These are phyloP conservation scores for Solanum piurae DNA, from an alignment of 257 asterid genomes.

Conservation along the genomic window DNA sequence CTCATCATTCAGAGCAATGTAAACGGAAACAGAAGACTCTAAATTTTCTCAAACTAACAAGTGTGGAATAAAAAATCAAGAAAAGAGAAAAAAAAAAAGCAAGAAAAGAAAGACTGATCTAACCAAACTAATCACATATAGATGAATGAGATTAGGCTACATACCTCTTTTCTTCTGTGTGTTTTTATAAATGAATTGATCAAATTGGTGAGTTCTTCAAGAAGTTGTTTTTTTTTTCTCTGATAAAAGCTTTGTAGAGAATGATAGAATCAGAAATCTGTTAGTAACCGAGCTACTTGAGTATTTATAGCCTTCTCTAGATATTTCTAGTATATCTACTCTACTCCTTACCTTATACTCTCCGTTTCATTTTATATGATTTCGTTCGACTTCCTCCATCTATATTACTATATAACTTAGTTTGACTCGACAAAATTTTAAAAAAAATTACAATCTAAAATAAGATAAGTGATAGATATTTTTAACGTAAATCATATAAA, in stretches of 20 bases:
- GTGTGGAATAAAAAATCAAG: background rate
- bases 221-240: background rate
- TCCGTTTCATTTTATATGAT: too few relatives aligned
- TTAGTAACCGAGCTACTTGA: background rate
- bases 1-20: background rate
- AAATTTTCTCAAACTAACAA: background rate
- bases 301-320: conserved; percentile 21
- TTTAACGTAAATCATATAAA: too few relatives aligned
- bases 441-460: too few relatives aligned
- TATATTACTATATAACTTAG: too few relatives aligned
- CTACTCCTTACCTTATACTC: background rate
- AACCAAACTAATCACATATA: background rate
- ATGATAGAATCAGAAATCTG: background rate
- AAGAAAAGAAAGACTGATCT: background rate
- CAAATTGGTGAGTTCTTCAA: background rate
- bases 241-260: background rate
- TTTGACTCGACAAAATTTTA: fast-evolving
- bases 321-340: background rate
- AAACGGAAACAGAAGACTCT: background rate
- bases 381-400: fast-evolving
- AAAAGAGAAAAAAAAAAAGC: background rate
- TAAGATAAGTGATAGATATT: too few relatives aligned
- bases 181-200: background rate
- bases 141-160: conserved; percentile 8
- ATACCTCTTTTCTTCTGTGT: background rate